A percentile compares a stretch with the other conserved stretches of the same genome.
Evolutionary conservation across 257 asterid species (phyloP).

Genomic region (Gardenia jasminoides): DNA sequence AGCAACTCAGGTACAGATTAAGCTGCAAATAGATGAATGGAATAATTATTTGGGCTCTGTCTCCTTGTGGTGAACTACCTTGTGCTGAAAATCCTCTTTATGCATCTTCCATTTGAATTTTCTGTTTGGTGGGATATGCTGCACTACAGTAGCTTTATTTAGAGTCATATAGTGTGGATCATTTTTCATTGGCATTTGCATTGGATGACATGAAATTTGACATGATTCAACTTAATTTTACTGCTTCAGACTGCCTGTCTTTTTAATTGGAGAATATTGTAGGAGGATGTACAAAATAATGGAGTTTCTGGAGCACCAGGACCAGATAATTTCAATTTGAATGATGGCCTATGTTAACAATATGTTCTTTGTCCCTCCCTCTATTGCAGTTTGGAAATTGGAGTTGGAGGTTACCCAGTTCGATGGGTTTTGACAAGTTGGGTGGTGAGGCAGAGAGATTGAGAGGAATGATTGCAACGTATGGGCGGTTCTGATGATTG

Average conservation of each 20-base stretch:
- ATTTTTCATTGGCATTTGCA: not conserved
- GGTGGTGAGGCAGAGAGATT: constrained; percentile 66
- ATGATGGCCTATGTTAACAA: not conserved
- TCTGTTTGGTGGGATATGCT: too few species aligned
- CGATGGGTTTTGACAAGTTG: constrained; percentile 62
- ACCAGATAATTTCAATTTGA: not conserved
- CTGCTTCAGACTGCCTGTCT: not conserved
- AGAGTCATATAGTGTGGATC: too few species aligned
- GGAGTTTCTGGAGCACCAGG: not conserved
- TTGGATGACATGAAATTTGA: not conserved
- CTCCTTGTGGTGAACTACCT: not conserved
- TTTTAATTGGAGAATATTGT: too few species aligned
- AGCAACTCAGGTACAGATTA: constrained; percentile 71
- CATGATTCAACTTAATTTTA: not conserved
- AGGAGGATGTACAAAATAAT: too few species aligned
- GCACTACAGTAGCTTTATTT: too few species aligned
- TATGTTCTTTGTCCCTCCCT: not conserved
- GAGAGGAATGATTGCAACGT: constrained; percentile 55
- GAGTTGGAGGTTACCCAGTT: constrained; percentile 91
- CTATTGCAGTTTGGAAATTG: constrained; percentile 80
- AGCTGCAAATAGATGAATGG: not conserved
- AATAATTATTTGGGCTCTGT: not conserved
- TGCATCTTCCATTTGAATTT: not conserved
- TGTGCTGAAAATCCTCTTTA: not conserved
- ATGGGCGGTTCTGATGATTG: constrained; percentile 55